phyloP scores from a whole-genome alignment of 495 filamentous ascomycete genomes.

The Aspergillus taichungensis region DNA sequence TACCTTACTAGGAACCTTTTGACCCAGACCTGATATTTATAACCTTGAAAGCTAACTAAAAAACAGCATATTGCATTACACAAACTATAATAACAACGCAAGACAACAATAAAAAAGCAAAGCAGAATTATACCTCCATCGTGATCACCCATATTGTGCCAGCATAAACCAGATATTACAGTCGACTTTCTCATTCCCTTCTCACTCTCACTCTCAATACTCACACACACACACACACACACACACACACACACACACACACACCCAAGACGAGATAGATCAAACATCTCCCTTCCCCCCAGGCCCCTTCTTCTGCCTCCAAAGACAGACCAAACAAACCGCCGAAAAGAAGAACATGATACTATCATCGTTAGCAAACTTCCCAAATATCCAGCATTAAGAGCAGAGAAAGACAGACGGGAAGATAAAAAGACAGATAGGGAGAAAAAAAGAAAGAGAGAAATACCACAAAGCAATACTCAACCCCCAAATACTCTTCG shows the following conservation, averaged over 20 bases:
- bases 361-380: conserved; percentile 21
- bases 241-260: neutral
- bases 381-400: neutral
- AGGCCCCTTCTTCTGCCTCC: conserved; percentile 43
- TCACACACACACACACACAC: neutral
- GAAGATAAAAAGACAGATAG: neutral
- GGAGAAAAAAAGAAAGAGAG: neutral
- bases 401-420: neutral
- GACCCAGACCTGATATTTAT: too few species aligned
- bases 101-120: neutral
- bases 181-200: neutral
- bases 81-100: neutral
- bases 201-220: neutral
- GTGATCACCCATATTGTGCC: too few species aligned
- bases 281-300: conserved; percentile 16
- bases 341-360: conserved; percentile 63
- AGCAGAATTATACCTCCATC: neutral
- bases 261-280: neutral
- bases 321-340: conserved; percentile 49
- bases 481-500: conserved; percentile 85
- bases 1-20: too few species aligned
- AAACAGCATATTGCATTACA: neutral
- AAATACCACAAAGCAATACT: conserved; percentile 69
- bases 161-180: too few species aligned
- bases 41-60: too few species aligned